A percentile compares a stretch with the other conserved stretches of the same genome.
These are phyloP conservation scores for Phytopythium helicoides DNA, from an alignment of 352 stramenopile species.

Conservation along the genomic window DNA sequence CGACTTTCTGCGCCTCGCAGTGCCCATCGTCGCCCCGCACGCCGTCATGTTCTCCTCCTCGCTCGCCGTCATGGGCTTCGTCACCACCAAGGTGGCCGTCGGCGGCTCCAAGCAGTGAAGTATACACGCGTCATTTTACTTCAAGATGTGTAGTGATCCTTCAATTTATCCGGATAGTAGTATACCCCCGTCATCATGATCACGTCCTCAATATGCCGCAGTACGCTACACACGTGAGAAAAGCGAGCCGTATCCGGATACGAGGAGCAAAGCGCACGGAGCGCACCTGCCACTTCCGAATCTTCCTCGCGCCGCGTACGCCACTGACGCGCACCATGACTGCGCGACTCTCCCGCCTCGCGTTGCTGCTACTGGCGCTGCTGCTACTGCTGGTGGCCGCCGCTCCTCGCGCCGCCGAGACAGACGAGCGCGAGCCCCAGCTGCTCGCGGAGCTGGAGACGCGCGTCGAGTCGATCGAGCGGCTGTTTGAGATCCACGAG, in stretches of 20 bases:
- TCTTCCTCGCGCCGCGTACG: too few relatives aligned
- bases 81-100: constrained; percentile 60
- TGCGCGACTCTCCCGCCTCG: too few relatives aligned
- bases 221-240: too few relatives aligned
- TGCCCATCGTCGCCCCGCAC: constrained; percentile 51
- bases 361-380: background rate
- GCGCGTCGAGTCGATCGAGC: background rate
- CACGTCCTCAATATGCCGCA: background rate
- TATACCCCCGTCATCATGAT: background rate
- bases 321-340: too few relatives aligned
- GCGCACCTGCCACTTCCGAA: background rate
- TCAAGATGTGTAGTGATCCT: too few relatives aligned
- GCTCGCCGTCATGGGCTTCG: constrained; percentile 64
- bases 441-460: background rate
- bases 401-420: background rate
- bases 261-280: too few relatives aligned
- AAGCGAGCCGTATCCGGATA: background rate
- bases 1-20: constrained; percentile 64
- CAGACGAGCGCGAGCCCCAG: background rate
- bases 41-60: constrained; percentile 69
- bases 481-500: constrained; percentile 6
- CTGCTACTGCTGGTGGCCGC: constrained; percentile 1
- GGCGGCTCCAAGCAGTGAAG: background rate
- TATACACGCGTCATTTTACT: background rate
- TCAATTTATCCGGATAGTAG: background rate